Conservation (phyloP, 805 yeast genomes). For the Kuraishia borneana region DNA sequence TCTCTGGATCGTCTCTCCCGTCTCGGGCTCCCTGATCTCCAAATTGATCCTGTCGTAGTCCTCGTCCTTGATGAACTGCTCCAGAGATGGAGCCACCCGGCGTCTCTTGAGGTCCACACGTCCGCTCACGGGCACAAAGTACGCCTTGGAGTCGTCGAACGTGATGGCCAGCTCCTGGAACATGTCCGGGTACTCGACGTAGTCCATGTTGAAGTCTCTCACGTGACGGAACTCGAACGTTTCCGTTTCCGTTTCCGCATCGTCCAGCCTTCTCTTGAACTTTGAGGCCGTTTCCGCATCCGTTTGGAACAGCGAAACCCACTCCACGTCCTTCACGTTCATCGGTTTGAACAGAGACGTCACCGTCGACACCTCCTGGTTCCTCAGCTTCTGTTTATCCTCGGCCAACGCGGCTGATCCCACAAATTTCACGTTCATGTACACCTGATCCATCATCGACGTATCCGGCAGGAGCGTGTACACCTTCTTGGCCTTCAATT, state of each 20-base stretch:
- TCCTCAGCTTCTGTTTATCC: slow-evolving; percentile 21
- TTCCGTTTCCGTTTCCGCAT: slow-evolving; percentile 22
- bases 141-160: slow-evolving; percentile 48
- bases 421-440: slow-evolving; percentile 48
- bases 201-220: slow-evolving; percentile 73
- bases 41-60: slow-evolving; percentile 54
- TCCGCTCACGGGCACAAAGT: slow-evolving; percentile 69
- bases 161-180: slow-evolving; percentile 59
- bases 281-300: slow-evolving; percentile 27
- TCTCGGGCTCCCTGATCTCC: slow-evolving; percentile 60
- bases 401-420: slow-evolving; percentile 40
- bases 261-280: slow-evolving; percentile 31
- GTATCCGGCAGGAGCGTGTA: slow-evolving; percentile 87
- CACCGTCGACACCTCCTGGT: slow-evolving; percentile 24
- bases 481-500: slow-evolving; percentile 60
- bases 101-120: slow-evolving; percentile 77
- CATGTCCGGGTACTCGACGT: slow-evolving; percentile 28
- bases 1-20: slow-evolving; percentile 54
- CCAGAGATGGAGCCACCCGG: slow-evolving; percentile 53
- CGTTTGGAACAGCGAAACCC: slow-evolving; percentile 63
- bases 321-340: slow-evolving; percentile 56
- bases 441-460: slow-evolving; percentile 76
- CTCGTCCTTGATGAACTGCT: slow-evolving; percentile 41
- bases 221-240: slow-evolving; percentile 48
- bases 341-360: slow-evolving; percentile 69